Evolutionary conservation across 2,329 filamentous ascomycete genomes (phyloP), one percentile per base, ranked within the genome.

Genomic region (Chrysoporthe cubensis): DNA sequence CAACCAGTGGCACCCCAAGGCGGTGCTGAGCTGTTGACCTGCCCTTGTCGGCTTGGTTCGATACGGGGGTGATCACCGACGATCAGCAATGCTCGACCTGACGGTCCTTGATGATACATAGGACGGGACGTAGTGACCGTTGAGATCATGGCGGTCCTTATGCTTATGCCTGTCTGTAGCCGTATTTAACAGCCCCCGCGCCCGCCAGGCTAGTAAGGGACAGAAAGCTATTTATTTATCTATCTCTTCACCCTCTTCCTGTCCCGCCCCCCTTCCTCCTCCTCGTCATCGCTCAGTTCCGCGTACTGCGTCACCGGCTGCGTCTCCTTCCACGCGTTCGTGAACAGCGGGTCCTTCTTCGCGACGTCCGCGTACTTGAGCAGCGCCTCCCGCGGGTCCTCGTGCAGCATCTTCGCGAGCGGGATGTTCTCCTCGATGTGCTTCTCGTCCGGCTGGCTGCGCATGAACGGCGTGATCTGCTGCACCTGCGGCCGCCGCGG

Each of bases 351-450:
- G 76, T 98, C 94, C 76, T 93, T 95, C 79, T 97, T 89, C 14
- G 94, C 94, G 76, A 96, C 90, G 66, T 97, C 93, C 48, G 94
- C 95, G 83, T 98, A 99, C 81, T 96, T 97, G 69, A 99, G 81
- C 75, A 99, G 81, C 58, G 96, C 96, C 79, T 97, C 96, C 71
- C 96, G 85, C 0, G 96, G 96, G 81, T 99, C 96, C 78, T 99
- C 96, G 78, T 99, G 94, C 60, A 97, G 85, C 93, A 99, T 97
- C 71, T 88, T 90, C 71, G 93, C 95, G 14, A 98, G 85, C 40
- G 94, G 93, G 64, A 98, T 97, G 72, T 92, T 92, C 76, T 95
- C 88, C 73, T 90, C 90, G 70, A 99, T 93, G 77, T 96, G 93
- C 74, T 91, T 91, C 78, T 95, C 92, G 77, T 98, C 94, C 0